Percentiles rank a stretch among this genome's conserved stretches.
Conservation (phyloP, 2,329 filamentous ascomycete species). For the Sporothrix dimorphospora region DNA sequence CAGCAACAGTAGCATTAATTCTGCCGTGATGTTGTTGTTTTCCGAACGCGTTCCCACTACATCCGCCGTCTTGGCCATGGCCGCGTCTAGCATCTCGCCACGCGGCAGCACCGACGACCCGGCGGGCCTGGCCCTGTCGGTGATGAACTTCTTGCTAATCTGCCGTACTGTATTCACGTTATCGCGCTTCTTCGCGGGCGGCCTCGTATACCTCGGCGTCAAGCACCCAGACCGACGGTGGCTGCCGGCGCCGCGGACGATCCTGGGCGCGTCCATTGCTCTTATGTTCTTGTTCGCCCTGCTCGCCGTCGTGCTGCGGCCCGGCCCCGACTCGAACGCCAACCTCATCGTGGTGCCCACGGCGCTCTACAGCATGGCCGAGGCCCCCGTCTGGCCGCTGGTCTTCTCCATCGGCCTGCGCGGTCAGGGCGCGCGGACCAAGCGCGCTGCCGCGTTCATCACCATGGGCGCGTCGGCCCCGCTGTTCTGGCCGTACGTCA, state of each 20-base stretch:
- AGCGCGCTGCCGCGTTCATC: conserved; percentile 75
- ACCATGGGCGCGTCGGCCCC: conserved; percentile 76
- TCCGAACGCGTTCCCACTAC: no score
- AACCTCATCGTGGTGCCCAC: conserved; percentile 63
- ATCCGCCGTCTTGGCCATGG: not conserved
- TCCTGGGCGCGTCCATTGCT: conserved; percentile 65
- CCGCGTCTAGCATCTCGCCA: conserved; percentile 4
- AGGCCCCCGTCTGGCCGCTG: conserved; percentile 81
- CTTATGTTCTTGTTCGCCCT: conserved; percentile 63
- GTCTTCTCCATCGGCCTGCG: conserved; percentile 79
- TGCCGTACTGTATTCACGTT: conserved; percentile 73
- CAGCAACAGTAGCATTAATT: not conserved
- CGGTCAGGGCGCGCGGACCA: conserved; percentile 78
- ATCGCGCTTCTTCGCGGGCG: conserved; percentile 70
- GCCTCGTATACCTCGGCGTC: conserved; percentile 62
- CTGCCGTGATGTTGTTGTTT: no score
- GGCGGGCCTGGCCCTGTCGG: conserved; percentile 55
- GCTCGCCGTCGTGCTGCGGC: conserved; percentile 50
- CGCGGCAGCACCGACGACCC: conserved; percentile 40
- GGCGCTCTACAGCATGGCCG: conserved; percentile 75
- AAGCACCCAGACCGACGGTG: conserved; percentile 47
- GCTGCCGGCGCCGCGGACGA: conserved; percentile 67
- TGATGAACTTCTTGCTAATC: conserved; percentile 69
- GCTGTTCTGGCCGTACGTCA: conserved; percentile 72
- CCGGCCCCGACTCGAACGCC: conserved; percentile 43